Conservation (phyloP, 2,329 filamentous ascomycete genomes). For the Pseudocercospora macadamiae region DNA sequence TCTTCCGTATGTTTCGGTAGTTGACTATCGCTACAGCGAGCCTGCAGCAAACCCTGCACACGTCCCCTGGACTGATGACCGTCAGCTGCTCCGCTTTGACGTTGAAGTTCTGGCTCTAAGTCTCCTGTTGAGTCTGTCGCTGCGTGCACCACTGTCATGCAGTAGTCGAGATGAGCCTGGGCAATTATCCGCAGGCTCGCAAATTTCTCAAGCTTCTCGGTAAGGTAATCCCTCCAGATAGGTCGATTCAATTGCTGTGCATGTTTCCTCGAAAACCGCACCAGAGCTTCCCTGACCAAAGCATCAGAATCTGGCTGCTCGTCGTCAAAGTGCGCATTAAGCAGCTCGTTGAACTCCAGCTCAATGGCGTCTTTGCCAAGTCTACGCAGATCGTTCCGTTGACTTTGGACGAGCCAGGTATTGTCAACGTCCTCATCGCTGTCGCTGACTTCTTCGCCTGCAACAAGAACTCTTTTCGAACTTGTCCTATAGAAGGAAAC, state of each 20-base stretch:
- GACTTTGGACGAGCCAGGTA: constrained; percentile 41
- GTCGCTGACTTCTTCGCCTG: constrained; percentile 46
- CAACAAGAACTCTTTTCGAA: constrained; percentile 43
- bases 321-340: constrained; percentile 42
- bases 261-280: constrained; percentile 43
- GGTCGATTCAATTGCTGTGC: constrained; percentile 29
- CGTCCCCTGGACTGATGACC: background rate
- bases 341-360: constrained; percentile 41
- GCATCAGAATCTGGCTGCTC: constrained; percentile 41
- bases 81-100: background rate
- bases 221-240: constrained; percentile 33
- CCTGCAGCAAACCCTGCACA: background rate
- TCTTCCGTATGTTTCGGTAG: background rate
- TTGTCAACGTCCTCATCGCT: constrained; percentile 49
- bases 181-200: constrained; percentile 15
- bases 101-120: background rate
- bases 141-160: constrained; percentile 10
- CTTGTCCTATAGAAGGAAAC: constrained; percentile 45
- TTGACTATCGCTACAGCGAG: background rate
- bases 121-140: background rate
- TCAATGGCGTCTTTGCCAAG: constrained; percentile 30
- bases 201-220: constrained; percentile 40
- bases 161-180: constrained; percentile 20
- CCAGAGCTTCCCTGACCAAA: constrained; percentile 41
- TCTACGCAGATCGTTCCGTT: constrained; percentile 32